Conservation (phyloP, 441 rosid genomes). For the Populus tomentosa region DNA sequence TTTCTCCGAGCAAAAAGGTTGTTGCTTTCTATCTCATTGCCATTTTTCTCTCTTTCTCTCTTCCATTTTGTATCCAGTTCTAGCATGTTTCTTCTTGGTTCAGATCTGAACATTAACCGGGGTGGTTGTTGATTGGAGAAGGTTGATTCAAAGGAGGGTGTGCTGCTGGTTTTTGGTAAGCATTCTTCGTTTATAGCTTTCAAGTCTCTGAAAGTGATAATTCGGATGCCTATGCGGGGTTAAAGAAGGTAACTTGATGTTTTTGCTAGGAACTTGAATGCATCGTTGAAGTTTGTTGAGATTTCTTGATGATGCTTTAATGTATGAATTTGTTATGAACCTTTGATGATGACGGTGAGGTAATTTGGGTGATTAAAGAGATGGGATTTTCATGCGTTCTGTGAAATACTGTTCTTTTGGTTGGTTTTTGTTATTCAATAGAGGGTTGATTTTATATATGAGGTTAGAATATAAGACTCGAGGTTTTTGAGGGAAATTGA, state of each 20-base stretch:
- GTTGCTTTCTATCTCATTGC: not conserved
- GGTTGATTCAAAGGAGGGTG: conserved; percentile 7
- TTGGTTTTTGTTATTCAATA: conserved; percentile 7
- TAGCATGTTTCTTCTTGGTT: conserved; percentile 6
- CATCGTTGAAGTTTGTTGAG: conserved; percentile 13
- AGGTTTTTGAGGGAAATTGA: conserved; percentile 14
- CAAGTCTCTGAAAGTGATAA: conserved; percentile 10
- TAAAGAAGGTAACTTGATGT: conserved; percentile 25
- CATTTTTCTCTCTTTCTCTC: not conserved
- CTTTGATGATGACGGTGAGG: conserved; percentile 6
- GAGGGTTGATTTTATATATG: not conserved
- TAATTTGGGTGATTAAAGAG: conserved; percentile 6
- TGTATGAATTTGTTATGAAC: not conserved
- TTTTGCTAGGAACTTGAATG: conserved; percentile 17
- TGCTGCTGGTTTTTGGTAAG: conserved; percentile 22
- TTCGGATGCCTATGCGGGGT: conserved; percentile 24
- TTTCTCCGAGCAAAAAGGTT: not conserved
- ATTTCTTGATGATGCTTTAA: conserved; percentile 1
- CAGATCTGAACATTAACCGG: conserved; percentile 40
- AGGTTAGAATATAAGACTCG: not conserved
- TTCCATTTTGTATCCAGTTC: not conserved
- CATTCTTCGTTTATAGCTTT: conserved; percentile 11
- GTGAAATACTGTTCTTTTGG: not conserved
- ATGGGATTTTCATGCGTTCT: conserved; percentile 5
- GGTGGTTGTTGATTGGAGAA: conserved; percentile 10